Conservation (phyloP, 345 rosid genomes). For the Ceriops tagal region DNA sequence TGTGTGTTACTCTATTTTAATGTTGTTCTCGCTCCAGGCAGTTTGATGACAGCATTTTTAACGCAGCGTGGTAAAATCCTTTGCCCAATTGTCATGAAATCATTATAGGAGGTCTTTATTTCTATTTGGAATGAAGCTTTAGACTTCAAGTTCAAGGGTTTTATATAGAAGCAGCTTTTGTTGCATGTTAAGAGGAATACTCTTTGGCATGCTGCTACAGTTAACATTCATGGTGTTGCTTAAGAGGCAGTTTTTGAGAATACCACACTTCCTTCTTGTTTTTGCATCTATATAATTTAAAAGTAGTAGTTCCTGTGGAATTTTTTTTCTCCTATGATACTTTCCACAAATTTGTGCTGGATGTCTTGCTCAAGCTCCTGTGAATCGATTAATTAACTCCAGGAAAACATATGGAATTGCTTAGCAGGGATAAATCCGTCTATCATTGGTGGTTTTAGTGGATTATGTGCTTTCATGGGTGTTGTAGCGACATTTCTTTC, state of each 20-base stretch:
- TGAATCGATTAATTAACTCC: constrained; percentile 11
- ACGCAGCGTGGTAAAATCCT: constrained; percentile 62
- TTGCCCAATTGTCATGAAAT: background rate
- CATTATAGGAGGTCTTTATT: background rate
- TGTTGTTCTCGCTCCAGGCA: constrained; percentile 83
- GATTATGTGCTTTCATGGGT: constrained; percentile 91
- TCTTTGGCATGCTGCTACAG: background rate
- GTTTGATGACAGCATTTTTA: constrained; percentile 95
- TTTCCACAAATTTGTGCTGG: too few species aligned
- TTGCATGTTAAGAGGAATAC: background rate
- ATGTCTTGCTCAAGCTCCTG: background rate
- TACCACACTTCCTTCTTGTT: too few species aligned
- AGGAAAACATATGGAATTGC: constrained; percentile 9
- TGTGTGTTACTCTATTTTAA: constrained; percentile 82
- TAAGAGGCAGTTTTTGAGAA: too few species aligned
- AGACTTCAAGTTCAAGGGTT: too few species aligned
- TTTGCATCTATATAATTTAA: too few species aligned
- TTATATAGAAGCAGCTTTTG: background rate
- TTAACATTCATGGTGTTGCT: too few species aligned
- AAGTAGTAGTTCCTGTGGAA: too few species aligned
- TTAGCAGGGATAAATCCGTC: constrained; percentile 77
- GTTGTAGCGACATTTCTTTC: constrained; percentile 90
- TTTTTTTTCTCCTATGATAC: too few species aligned
- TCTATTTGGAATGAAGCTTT: background rate
- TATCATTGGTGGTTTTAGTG: constrained; percentile 83